A percentile compares a stretch with the other conserved stretches of the same genome.
Conservation (phyloP, 2,329 filamentous ascomycete genomes). For the Huntiella decipiens region DNA sequence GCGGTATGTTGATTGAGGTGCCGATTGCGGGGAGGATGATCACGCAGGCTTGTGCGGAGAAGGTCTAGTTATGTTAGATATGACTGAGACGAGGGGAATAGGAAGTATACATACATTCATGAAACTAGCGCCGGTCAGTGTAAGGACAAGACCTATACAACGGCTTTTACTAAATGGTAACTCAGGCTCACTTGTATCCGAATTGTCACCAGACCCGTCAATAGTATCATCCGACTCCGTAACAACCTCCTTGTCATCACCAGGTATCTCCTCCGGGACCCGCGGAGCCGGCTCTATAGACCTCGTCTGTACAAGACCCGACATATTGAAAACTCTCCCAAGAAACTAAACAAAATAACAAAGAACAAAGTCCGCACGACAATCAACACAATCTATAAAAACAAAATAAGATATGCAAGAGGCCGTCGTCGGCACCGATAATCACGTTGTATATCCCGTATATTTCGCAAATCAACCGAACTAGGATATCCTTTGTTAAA, state of each 20-base stretch:
- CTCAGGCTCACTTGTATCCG: not conserved
- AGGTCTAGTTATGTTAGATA: constrained; percentile 22
- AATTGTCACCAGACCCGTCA: not conserved
- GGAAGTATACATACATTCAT: constrained; percentile 26
- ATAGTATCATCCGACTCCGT: constrained; percentile 1
- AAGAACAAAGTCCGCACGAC: too few species aligned
- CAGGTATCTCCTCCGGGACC: not conserved
- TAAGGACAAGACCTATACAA: constrained; percentile 34
- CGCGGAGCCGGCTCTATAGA: not conserved
- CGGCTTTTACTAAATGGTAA: constrained; percentile 29
- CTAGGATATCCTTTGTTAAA: too few species aligned
- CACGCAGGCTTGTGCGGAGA: constrained; percentile 38
- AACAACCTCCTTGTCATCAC: not conserved
- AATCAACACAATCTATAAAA: not conserved
- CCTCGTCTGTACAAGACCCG: not conserved
- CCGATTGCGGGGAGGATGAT: constrained; percentile 46
- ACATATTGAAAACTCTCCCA: not conserved
- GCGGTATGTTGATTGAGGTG: constrained; percentile 34
- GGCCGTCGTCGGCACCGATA: too few species aligned
- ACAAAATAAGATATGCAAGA: not conserved
- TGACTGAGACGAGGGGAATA: not conserved
- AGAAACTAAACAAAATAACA: not conserved
- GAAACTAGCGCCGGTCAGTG: constrained; percentile 35
- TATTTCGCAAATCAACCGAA: too few species aligned
- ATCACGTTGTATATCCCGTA: too few species aligned